Percentiles rank a stretch among this genome's conserved stretches.
phyloP scores from a whole-genome alignment of 768 basidiomycete genomes.

The Neoboletus subvelutipes region DNA sequence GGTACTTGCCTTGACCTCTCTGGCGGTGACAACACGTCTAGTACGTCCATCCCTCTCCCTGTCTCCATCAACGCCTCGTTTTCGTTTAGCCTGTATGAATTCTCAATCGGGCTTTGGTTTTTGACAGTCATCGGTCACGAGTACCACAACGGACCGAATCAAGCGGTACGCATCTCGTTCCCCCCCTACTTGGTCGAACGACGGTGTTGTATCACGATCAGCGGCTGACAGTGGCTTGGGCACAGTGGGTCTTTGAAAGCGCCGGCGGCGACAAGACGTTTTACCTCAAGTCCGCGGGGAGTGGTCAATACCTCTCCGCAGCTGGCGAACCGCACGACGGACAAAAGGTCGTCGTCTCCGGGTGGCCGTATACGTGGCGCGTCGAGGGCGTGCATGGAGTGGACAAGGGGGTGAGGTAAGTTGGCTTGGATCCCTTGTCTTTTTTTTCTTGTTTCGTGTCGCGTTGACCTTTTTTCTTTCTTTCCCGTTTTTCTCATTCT shows the following conservation, averaged over 20 bases:
- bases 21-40: conserved; percentile 46
- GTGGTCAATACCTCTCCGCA: conserved; percentile 42
- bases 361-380: conserved; percentile 45
- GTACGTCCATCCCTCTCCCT: conserved; percentile 29
- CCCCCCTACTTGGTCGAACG: no score
- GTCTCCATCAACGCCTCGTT: no score
- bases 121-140: conserved; percentile 49
- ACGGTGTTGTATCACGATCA: no score
- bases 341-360: conserved; percentile 37
- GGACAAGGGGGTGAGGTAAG: conserved; percentile 42
- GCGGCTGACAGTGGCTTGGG: background rate
- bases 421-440: background rate
- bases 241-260: conserved; percentile 47
- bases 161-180: conserved; percentile 37
- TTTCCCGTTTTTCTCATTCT: background rate
- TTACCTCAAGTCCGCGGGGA: conserved; percentile 43
- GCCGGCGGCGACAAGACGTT: conserved; percentile 27
- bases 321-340: conserved; percentile 37
- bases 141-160: conserved; percentile 45
- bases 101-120: background rate
- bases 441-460: no score
- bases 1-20: conserved; percentile 58
- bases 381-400: conserved; percentile 46
- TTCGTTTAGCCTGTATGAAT: background rate
- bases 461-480: background rate